Conservation (phyloP, 495 filamentous ascomycete genomes). For the Hypoxylon lienhwacheense region DNA sequence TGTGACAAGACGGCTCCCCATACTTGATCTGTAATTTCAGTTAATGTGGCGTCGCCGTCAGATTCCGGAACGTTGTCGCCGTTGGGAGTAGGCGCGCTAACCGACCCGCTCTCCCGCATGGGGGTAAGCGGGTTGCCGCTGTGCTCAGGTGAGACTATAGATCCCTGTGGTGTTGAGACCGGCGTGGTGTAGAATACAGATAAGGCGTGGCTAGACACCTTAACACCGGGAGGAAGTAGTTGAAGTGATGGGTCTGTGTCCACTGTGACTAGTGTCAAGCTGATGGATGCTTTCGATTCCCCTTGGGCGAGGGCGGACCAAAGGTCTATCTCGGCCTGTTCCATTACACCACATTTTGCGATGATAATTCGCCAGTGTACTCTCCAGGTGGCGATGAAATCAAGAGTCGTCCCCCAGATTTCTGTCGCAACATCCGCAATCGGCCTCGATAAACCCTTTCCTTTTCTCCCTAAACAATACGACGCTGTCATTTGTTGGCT, state of each 20-base stretch:
- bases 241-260: slow-evolving; percentile 67
- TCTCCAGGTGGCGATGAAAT: slow-evolving; percentile 68
- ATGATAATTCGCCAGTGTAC: slow-evolving; percentile 82
- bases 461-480: slow-evolving; percentile 73
- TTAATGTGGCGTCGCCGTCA: slow-evolving; percentile 72
- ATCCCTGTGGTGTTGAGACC: slow-evolving; percentile 60
- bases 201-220: slow-evolving; percentile 45
- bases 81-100: slow-evolving; percentile 60
- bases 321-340: slow-evolving; percentile 69
- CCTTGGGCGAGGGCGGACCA: slow-evolving; percentile 53
- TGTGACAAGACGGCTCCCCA: slow-evolving; percentile 77
- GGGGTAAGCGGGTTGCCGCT: slow-evolving; percentile 53
- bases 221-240: slow-evolving; percentile 57
- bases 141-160: slow-evolving; percentile 59
- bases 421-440: slow-evolving; percentile 71
- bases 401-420: slow-evolving; percentile 82
- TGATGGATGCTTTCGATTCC: slow-evolving; percentile 50
- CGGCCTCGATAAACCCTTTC: slow-evolving; percentile 54
- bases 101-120: slow-evolving; percentile 47
- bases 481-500: slow-evolving; percentile 74
- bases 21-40: slow-evolving; percentile 77
- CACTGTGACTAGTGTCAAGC: slow-evolving; percentile 64
- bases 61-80: slow-evolving; percentile 55
- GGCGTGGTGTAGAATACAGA: slow-evolving; percentile 54
- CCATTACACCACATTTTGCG: slow-evolving; percentile 70